Evolutionary conservation across 768 basidiomycete species (phyloP).

Genomic region (Rhizopogon vinicolor): DNA sequence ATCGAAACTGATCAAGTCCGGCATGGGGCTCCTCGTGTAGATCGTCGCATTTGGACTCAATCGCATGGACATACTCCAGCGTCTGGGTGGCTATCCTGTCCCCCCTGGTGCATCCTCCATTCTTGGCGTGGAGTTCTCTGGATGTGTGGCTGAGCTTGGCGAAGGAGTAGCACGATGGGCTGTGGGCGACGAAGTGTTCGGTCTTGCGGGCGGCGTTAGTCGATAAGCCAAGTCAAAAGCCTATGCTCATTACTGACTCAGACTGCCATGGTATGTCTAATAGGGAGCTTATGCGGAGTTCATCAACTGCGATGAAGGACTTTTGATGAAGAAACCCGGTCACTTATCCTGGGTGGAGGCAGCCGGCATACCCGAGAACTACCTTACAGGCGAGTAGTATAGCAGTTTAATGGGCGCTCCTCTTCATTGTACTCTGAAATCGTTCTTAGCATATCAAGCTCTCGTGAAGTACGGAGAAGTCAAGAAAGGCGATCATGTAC

Average conservation of each 20-base stretch:
- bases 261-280: background rate
- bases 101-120: slow-evolving; percentile 73
- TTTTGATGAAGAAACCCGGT: slow-evolving; percentile 70
- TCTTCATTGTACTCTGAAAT: slow-evolving; percentile 2
- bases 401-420: background rate
- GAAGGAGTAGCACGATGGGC: slow-evolving; percentile 48
- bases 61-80: slow-evolving; percentile 78
- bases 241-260: slow-evolving; percentile 1
- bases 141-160: slow-evolving; percentile 53
- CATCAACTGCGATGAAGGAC: slow-evolving; percentile 58
- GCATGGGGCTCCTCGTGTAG: slow-evolving; percentile 27
- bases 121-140: slow-evolving; percentile 87
- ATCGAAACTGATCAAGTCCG: background rate
- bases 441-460: slow-evolving; percentile 51
- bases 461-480: slow-evolving; percentile 65
- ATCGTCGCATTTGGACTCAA: slow-evolving; percentile 85
- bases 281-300: slow-evolving; percentile 93
- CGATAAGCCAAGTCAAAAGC: background rate
- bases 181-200: slow-evolving; percentile 70
- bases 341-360: slow-evolving; percentile 80
- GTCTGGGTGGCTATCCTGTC: slow-evolving; percentile 69
- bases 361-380: slow-evolving; percentile 85
- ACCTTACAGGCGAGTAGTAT: slow-evolving; percentile 65
- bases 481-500: slow-evolving; percentile 65
- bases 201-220: slow-evolving; percentile 75